These are phyloP conservation scores for Copromyces sp. DNA, from an alignment of 495 filamentous ascomycete genomes.

Conservation along the genomic window DNA sequence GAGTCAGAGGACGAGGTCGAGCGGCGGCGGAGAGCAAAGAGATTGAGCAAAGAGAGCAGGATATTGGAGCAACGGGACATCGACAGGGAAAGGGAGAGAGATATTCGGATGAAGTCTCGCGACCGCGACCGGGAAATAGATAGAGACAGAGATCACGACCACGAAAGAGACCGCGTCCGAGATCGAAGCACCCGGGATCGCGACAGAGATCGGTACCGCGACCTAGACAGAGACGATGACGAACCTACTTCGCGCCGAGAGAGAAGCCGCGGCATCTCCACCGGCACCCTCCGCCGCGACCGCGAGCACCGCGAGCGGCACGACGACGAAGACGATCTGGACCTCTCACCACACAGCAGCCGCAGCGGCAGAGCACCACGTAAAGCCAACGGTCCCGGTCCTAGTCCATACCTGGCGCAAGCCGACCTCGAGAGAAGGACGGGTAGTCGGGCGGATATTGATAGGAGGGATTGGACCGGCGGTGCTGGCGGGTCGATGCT, in stretches of 20 bases:
- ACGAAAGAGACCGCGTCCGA: conserved; percentile 9
- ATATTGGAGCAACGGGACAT: background rate
- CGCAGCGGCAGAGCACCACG: background rate
- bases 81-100: background rate
- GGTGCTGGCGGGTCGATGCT: background rate
- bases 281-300: background rate
- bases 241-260: background rate
- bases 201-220: conserved; percentile 21
- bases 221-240: background rate
- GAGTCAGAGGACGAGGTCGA: conserved; percentile 23
- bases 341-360: background rate
- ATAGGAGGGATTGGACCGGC: conserved; percentile 4
- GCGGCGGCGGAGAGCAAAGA: conserved; percentile 16
- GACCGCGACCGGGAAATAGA: conserved; percentile 6
- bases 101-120: background rate
- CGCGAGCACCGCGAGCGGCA: background rate
- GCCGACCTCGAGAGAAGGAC: conserved; percentile 17
- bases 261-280: background rate
- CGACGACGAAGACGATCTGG: background rate
- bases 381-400: background rate
- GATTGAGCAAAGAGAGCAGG: conserved; percentile 8
- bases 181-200: conserved; percentile 17
- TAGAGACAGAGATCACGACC: conserved; percentile 10
- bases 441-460: conserved; percentile 25
- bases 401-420: background rate